These are phyloP conservation scores for Phylloporus sp. DNA, from an alignment of 768 basidiomycete genomes.

Conservation along the genomic window DNA sequence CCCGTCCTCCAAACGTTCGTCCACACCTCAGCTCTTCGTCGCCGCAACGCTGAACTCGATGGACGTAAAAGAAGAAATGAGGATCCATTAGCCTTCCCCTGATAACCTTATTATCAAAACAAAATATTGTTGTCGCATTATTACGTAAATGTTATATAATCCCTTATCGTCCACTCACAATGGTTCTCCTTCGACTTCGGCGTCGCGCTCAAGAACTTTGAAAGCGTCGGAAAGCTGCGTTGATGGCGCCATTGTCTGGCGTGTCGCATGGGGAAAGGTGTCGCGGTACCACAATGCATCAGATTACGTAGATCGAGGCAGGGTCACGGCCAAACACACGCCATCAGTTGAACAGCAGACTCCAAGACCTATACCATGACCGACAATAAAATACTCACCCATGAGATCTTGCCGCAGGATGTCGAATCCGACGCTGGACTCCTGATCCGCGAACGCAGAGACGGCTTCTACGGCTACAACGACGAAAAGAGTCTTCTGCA, in stretches of 20 bases:
- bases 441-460: slow-evolving; percentile 46
- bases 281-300: too few species aligned
- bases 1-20: slow-evolving; percentile 12
- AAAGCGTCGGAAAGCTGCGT: too few species aligned
- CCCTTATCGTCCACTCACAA: not conserved
- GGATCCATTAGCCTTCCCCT: slow-evolving; percentile 19
- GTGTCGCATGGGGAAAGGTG: too few species aligned
- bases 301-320: too few species aligned
- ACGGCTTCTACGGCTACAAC: slow-evolving; percentile 74
- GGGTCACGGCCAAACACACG: slow-evolving; percentile 14
- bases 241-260: too few species aligned
- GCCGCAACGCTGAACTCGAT: slow-evolving; percentile 23
- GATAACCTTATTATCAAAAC: slow-evolving; percentile 21
- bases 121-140: slow-evolving; percentile 8
- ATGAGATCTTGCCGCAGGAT: not conserved
- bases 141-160: slow-evolving; percentile 13
- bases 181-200: not conserved
- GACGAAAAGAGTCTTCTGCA: slow-evolving; percentile 76
- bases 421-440: slow-evolving; percentile 29
- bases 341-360: too few species aligned
- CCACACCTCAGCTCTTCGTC: slow-evolving; percentile 14
- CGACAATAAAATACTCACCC: not conserved
- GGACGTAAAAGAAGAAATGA: slow-evolving; percentile 33
- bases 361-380: slow-evolving; percentile 17
- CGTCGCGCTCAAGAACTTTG: not conserved